A percentile compares a stretch with the other conserved stretches of the same genome.
Evolutionary conservation across 1,284 basidiomycete species (phyloP).

Genomic region (Trametes hirsuta): DNA sequence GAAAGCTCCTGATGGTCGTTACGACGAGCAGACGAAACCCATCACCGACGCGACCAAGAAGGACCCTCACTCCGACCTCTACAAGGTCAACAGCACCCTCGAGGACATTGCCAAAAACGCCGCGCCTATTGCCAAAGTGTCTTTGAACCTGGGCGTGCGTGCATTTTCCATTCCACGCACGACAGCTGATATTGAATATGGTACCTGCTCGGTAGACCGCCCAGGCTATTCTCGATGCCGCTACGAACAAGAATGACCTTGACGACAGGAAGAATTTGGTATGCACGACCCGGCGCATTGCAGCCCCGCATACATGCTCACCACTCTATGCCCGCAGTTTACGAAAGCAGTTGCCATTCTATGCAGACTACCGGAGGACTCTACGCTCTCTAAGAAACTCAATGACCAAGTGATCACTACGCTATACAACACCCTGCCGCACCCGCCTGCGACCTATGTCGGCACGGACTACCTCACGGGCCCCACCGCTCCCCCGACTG

Average conservation of each 20-base stretch:
- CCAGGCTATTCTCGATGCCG: slow-evolving; percentile 53
- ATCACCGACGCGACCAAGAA: slow-evolving; percentile 18
- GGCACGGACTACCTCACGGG: slow-evolving; percentile 42
- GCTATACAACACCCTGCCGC: slow-evolving; percentile 75
- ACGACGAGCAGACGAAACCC: slow-evolving; percentile 29
- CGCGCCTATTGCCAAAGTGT: slow-evolving; percentile 19
- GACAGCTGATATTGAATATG: not conserved
- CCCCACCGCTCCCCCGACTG: not conserved
- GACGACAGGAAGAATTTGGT: slow-evolving; percentile 67
- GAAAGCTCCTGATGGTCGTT: slow-evolving; percentile 30
- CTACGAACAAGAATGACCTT: slow-evolving; percentile 48
- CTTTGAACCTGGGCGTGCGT: slow-evolving; percentile 8
- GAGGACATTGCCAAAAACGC: slow-evolving; percentile 19
- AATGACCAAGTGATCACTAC: slow-evolving; percentile 59
- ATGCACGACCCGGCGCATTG: slow-evolving; percentile 9
- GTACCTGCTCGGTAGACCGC: slow-evolving; percentile 15
- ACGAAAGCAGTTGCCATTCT: slow-evolving; percentile 68
- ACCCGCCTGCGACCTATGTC: slow-evolving; percentile 72
- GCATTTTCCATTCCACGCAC: not conserved
- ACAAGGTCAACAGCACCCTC: slow-evolving; percentile 18
- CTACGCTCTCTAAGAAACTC: slow-evolving; percentile 44
- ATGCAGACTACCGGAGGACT: slow-evolving; percentile 57
- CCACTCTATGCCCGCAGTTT: slow-evolving; percentile 47
- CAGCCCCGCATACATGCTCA: not conserved
- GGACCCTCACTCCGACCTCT: slow-evolving; percentile 23